A percentile compares a stretch with the other conserved stretches of the same genome.
phyloP scores from a whole-genome alignment of 805 yeast genomes.

The Hanseniaspora singularis region DNA sequence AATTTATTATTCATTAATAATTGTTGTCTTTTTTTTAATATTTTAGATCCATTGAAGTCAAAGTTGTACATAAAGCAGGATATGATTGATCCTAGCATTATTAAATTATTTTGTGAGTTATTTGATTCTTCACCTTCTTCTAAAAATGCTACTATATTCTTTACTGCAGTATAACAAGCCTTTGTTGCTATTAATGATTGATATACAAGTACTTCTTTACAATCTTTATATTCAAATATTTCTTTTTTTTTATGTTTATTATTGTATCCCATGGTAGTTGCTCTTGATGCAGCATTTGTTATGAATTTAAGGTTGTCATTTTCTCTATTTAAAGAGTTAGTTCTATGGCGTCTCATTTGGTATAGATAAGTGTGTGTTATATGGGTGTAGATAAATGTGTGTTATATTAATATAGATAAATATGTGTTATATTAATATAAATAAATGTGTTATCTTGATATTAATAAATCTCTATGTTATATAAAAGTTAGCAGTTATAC shows the following conservation, averaged over 20 bases:
- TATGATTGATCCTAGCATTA: conserved; percentile 9
- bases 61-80: background rate
- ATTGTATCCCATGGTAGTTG: background rate
- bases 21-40: conserved; percentile 31
- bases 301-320: background rate
- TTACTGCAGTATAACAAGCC: background rate
- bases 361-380: too few species aligned
- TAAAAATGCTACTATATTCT: conserved; percentile 22
- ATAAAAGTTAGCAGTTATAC: too few species aligned
- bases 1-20: conserved; percentile 26
- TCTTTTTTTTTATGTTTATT: conserved; percentile 1
- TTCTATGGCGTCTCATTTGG: background rate
- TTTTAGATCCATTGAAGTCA: conserved; percentile 10
- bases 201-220: background rate
- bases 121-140: conserved; percentile 20
- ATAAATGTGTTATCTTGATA: too few species aligned
- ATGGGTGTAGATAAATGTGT: too few species aligned
- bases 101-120: background rate
- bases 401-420: too few species aligned
- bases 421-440: too few species aligned
- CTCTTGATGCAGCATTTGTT: conserved; percentile 10
- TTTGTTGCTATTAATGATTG: background rate
- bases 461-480: too few species aligned
- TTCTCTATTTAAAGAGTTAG: background rate
- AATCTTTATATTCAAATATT: conserved; percentile 12